phyloP scores from a whole-genome alignment of 2,329 filamentous ascomycete genomes.

The Aspergillus phoenicis region DNA sequence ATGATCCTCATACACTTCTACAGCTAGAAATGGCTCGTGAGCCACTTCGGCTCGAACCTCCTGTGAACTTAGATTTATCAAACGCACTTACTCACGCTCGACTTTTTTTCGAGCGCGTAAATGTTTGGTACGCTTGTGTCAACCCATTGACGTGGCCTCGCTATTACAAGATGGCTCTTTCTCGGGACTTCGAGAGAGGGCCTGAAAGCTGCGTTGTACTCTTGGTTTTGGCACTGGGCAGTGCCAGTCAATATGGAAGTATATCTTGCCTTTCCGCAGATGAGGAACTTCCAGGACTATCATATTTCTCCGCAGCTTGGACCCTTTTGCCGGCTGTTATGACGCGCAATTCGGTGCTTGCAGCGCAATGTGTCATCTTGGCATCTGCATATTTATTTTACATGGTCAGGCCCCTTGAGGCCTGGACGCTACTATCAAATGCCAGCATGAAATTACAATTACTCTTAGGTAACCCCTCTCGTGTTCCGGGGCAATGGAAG shows the following conservation, averaged over 20 bases:
- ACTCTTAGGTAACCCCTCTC: slow-evolving; percentile 71
- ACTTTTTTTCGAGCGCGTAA: slow-evolving; percentile 78
- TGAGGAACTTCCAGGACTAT: slow-evolving; percentile 72
- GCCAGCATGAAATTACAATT: slow-evolving; percentile 81
- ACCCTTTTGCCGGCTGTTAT: slow-evolving; percentile 74
- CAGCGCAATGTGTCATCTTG: slow-evolving; percentile 77
- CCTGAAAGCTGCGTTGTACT: slow-evolving; percentile 81
- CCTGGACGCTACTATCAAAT: slow-evolving; percentile 77
- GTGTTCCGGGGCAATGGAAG: slow-evolving; percentile 69
- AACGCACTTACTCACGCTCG: slow-evolving; percentile 75
- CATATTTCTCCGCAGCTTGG: slow-evolving; percentile 82
- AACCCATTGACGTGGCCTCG: slow-evolving; percentile 79
- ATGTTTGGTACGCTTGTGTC: slow-evolving; percentile 83
- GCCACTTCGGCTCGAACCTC: slow-evolving; percentile 63
- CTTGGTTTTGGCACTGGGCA: slow-evolving; percentile 74
- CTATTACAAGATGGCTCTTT: slow-evolving; percentile 74
- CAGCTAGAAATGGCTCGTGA: slow-evolving; percentile 80
- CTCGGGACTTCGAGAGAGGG: slow-evolving; percentile 74
- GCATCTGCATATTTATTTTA: slow-evolving; percentile 83
- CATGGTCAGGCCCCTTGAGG: slow-evolving; percentile 77
- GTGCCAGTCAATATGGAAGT: slow-evolving; percentile 73
- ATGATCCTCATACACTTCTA: slow-evolving; percentile 78
- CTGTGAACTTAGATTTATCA: slow-evolving; percentile 69
- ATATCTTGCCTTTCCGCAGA: slow-evolving; percentile 71
- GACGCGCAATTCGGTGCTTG: slow-evolving; percentile 75